Evolutionary conservation across 306 rosid genomes (phyloP).

Genomic region (Trifolium fragiferum): DNA sequence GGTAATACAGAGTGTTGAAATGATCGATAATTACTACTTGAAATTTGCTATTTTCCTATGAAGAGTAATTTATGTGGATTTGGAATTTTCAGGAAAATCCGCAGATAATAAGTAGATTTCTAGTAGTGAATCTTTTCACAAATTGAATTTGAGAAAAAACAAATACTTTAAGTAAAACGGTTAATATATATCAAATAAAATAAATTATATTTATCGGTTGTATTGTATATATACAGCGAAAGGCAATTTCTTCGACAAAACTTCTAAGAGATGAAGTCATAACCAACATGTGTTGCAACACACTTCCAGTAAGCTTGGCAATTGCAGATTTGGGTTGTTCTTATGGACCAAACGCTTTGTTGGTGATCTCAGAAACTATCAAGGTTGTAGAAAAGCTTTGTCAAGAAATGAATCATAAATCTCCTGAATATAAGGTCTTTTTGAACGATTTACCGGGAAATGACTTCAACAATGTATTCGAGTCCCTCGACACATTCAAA

Average conservation of each 20-base stretch:
- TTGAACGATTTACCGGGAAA: constrained; percentile 55
- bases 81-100: no score
- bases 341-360: constrained; percentile 62
- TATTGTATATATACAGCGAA: constrained; percentile 37
- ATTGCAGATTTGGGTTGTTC: constrained; percentile 73
- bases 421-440: constrained; percentile 50
- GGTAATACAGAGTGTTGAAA: no score
- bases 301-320: constrained; percentile 32
- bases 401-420: constrained; percentile 16
- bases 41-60: no score
- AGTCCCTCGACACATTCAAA: constrained; percentile 47
- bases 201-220: no score
- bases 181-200: no score
- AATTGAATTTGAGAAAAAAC: not conserved
- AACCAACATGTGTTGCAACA: constrained; percentile 28
- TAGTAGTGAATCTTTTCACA: no score
- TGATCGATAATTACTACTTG: no score
- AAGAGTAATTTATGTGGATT: no score
- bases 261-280: constrained; percentile 53
- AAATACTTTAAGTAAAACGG: no score
- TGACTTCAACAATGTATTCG: constrained; percentile 62
- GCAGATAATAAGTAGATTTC: no score
- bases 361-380: constrained; percentile 46
- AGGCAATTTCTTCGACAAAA: constrained; percentile 46
- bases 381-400: constrained; percentile 47